phyloP scores from a whole-genome alignment of 2,329 filamentous ascomycete species.

The Onygenales sp. region DNA sequence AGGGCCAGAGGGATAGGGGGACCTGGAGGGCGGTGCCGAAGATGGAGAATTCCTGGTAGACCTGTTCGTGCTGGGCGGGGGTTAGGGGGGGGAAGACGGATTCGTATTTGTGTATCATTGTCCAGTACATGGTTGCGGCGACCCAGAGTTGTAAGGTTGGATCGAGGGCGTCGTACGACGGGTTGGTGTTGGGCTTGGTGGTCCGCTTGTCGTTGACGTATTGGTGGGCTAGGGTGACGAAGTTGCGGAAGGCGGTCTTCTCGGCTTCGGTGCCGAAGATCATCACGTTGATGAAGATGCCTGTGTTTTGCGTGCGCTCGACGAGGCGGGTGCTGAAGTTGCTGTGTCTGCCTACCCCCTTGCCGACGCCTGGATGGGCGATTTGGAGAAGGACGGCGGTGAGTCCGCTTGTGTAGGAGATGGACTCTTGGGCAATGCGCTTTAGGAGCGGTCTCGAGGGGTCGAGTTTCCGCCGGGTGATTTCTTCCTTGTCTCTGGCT shows the following conservation, averaged over 20 bases:
- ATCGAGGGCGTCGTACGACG: constrained; percentile 9
- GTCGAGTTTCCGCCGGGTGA: not conserved
- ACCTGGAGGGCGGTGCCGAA: constrained; percentile 10
- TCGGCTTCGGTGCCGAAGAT: constrained; percentile 8
- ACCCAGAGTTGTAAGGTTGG: constrained; percentile 12
- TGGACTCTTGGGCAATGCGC: not conserved
- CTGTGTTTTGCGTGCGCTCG: constrained; percentile 17
- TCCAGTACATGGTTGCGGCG: constrained; percentile 8
- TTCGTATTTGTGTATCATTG: constrained; percentile 7
- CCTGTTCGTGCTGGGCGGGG: constrained; percentile 5
- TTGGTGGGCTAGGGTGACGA: constrained; percentile 9
- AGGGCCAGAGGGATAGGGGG: constrained; percentile 8
- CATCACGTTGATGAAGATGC: constrained; percentile 15
- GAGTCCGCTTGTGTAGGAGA: constrained; percentile 1
- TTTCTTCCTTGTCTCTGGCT: not conserved
- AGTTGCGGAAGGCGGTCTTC: constrained; percentile 5
- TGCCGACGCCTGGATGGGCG: constrained; percentile 17
- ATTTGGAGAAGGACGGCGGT: constrained; percentile 19
- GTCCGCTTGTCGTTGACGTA: constrained; percentile 5
- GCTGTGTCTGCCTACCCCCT: constrained; percentile 18
- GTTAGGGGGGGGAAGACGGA: constrained; percentile 7
- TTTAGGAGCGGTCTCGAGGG: not conserved
- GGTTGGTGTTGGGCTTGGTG: not conserved
- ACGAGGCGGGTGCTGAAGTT: constrained; percentile 17
- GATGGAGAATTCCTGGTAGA: constrained; percentile 10